Evolutionary conservation across 2,329 filamentous ascomycete species (phyloP).

Genomic region (Ophiostoma angusticollis): DNA sequence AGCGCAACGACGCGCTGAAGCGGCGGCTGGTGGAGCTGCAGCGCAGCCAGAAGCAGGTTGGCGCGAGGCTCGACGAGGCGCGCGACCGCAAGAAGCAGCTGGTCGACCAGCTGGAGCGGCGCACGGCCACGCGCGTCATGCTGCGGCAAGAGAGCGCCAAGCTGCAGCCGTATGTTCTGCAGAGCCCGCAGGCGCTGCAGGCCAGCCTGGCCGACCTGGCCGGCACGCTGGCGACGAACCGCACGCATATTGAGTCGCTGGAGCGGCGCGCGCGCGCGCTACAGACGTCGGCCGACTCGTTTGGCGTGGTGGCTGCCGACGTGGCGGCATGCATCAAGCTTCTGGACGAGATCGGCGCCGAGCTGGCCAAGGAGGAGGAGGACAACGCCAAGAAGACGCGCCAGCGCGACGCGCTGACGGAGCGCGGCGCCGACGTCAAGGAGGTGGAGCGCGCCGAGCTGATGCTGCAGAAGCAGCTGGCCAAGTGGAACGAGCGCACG

Average conservation of each 20-base stretch:
- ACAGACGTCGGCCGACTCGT: constrained; percentile 85
- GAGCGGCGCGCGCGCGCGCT: constrained; percentile 80
- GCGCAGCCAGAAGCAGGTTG: constrained; percentile 70
- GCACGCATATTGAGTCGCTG: constrained; percentile 71
- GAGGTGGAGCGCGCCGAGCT: constrained; percentile 85
- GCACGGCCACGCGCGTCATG: constrained; percentile 54
- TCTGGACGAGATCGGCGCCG: constrained; percentile 73
- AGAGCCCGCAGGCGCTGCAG: constrained; percentile 76
- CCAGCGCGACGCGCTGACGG: constrained; percentile 76
- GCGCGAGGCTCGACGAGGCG: constrained; percentile 67
- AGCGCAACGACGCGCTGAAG: constrained; percentile 78
- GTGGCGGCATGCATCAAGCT: constrained; percentile 81
- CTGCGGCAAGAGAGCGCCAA: constrained; percentile 79
- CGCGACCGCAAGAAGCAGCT: constrained; percentile 69
- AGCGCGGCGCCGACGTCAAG: constrained; percentile 76
- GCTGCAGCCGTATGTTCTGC: constrained; percentile 79
- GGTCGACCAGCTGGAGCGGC: constrained; percentile 58
- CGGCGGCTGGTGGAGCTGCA: constrained; percentile 67
- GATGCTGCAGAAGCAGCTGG: constrained; percentile 69
- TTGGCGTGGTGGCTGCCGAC: constrained; percentile 70
- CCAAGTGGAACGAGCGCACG: constrained; percentile 76
- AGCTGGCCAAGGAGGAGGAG: constrained; percentile 83
- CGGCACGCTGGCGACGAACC: constrained; percentile 64
- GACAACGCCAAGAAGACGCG: constrained; percentile 67
- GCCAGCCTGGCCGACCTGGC: constrained; percentile 69